Base-by-base conservation (phyloP, 768 basidiomycete genomes). In the Fomitopsis serialis region DNA sequence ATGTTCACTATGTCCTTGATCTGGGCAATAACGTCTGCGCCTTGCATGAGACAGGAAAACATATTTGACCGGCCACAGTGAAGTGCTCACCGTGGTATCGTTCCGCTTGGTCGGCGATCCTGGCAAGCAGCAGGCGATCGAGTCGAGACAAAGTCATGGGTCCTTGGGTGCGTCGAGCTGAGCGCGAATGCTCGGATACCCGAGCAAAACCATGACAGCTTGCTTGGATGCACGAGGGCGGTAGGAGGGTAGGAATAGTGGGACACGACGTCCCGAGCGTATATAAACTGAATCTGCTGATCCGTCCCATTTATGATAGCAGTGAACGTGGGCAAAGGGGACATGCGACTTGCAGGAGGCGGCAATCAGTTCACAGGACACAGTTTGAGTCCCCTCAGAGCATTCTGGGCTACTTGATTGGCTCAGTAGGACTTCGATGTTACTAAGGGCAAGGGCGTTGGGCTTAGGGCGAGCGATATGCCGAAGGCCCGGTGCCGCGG, bases 31-130 rank as follows among this genome's bases (percentile, higher is more conserved):
- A 89, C 85, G 66, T 92, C 87, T 89, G 60, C 42, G 40, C 42
- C 60, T 22, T 51, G 4, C 29, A 32, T 32, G 29, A 32, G 29
- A 11, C 11, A 11, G 11, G 29, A 6, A 11, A 5, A 11, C 29
- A 7, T 10, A 42, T 7, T 32, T 11, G 42, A 15, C 22, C 27
- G 2, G 4, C 25, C 15, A 24, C 10, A 44, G 12, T 17, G 22
- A 43, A 24, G 21, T 43, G 40, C 22, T 4, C 42, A 92, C 92
- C 92, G 74, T 89, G 84, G 67, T 92, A 92, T 49, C 92, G 87
- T 68, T 92, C 90, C 34, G 92, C 89, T 73, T 92, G 87, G 65
- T 89, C 89, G 44, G 89, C 87, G 54, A 92, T 78, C 72, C 89
- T 90, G 56, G 90, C 90, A 61, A 93, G 76, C 69, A 77, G 73